Percentiles rank a stretch among this genome's conserved stretches.
These are phyloP conservation scores for Phytophthora palmivora DNA, from an alignment of 352 stramenopile genomes.

Conservation along the genomic window DNA sequence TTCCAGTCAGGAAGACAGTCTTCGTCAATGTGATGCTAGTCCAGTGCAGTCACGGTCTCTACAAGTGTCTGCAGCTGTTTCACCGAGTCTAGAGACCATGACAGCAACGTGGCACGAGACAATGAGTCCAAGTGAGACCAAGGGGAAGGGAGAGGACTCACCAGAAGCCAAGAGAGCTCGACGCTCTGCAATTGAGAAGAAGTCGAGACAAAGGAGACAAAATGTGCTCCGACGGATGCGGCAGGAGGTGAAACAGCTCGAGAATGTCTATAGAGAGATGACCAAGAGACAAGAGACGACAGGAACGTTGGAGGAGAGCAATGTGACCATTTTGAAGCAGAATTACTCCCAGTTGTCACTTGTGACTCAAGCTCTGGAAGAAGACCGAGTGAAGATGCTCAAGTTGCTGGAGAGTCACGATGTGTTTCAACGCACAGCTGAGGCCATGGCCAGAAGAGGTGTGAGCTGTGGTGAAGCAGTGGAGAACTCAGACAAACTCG, in stretches of 20 bases:
- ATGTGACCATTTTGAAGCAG: conserved; percentile 20
- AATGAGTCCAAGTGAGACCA: conserved; percentile 29
- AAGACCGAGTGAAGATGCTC: conserved; percentile 49
- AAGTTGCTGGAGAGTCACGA: conserved; percentile 43
- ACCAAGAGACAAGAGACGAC: conserved; percentile 25
- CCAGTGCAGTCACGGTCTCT: conserved; percentile 3
- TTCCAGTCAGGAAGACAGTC: conserved; percentile 4
- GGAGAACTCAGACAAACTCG: conserved; percentile 5
- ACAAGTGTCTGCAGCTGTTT: conserved; percentile 21
- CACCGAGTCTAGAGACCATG: conserved; percentile 22
- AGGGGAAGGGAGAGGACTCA: conserved; percentile 12
- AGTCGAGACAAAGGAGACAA: conserved; percentile 50
- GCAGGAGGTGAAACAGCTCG: conserved; percentile 55
- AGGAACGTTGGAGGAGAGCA: not conserved
- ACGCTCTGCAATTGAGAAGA: conserved; percentile 67
- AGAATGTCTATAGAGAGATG: conserved; percentile 53
- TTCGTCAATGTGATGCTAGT: conserved; percentile 17
- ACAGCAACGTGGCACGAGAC: conserved; percentile 17
- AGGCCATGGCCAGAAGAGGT: conserved; percentile 27
- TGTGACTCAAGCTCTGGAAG: conserved; percentile 43
- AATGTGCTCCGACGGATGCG: conserved; percentile 47
- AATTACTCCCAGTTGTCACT: conserved; percentile 47
- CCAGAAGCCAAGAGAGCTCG: conserved; percentile 42
- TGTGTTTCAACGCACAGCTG: conserved; percentile 40
- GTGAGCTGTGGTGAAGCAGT: conserved; percentile 1